A percentile compares a stretch with the other conserved stretches of the same genome.
Conservation (phyloP, 306 rosid genomes). For the Albizia julibrissin region DNA sequence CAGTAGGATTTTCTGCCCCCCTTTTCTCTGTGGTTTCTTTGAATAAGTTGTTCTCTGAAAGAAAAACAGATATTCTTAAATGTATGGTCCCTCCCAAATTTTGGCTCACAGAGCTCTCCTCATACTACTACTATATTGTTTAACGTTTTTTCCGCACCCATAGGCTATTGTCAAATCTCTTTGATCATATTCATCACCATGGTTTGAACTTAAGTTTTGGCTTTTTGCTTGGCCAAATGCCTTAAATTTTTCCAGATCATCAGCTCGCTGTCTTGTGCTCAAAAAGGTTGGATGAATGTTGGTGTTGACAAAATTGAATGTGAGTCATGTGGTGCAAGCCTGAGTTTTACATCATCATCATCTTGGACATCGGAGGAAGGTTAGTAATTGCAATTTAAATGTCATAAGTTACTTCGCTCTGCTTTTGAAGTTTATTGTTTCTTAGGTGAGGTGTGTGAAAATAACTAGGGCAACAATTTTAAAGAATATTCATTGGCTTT, state of each 20-base stretch:
- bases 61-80: background rate
- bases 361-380: constrained; percentile 84
- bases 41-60: background rate
- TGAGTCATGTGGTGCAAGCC: constrained; percentile 75
- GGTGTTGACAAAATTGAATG: constrained; percentile 85
- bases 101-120: background rate
- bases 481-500: constrained; percentile 4
- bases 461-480: constrained; percentile 14
- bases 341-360: constrained; percentile 55
- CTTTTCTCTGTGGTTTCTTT: background rate
- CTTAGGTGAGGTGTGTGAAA: constrained; percentile 27
- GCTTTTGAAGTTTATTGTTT: constrained; percentile 15
- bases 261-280: constrained; percentile 85
- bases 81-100: background rate
- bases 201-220: background rate
- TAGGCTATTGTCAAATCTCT: background rate
- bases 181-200: background rate
- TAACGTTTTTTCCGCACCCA: background rate
- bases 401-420: constrained; percentile 15
- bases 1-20: background rate
- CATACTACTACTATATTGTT: background rate
- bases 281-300: constrained; percentile 89
- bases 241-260: constrained; percentile 57
- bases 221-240: background rate
- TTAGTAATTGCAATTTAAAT: constrained; percentile 42